Base-by-base conservation (phyloP, 2,329 filamentous ascomycete species). In the Neofusicoccum laricinum region DNA sequence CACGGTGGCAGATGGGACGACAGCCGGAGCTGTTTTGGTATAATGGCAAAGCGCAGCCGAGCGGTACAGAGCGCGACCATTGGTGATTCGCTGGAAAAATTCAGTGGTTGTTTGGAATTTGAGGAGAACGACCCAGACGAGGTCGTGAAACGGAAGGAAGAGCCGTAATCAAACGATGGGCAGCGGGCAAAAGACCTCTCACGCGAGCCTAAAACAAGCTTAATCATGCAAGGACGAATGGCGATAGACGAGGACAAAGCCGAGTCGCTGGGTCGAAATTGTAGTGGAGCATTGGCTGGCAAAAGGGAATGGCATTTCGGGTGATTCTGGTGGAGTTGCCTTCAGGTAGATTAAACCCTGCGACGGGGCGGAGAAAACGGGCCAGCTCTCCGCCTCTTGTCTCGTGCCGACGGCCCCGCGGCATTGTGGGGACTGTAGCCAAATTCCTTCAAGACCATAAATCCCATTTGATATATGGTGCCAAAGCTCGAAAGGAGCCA, bases 141-240 rank as follows among this genome's bases (percentile, higher is more conserved):
- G 8, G 30, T 25, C 46, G 21, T 59, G 55, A 59, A 59, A 59
- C 55, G 55, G 55, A 59, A 59, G 10, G 55, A 46, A 59, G 40
- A 59, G 55, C 55, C 41, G 55, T 59, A 59, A 59, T 59, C 41
- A 46, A 59, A 46, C 25, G n/a, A 17, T 32, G 45, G 17, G 32
- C 53, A 45, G 40, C 53, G 40, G 38, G 21, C 25, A 30, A 30
- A 30, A 32, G 10, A 17, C 25, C 1, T 59, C 41, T 19, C 25
- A 46, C 21, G 40, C 55, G 17, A 59, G 41, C 7, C 55, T 46
- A 46, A 59, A 59, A 59, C 41, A 59, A 59, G 55, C 55, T 59
- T 46, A 59, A 59, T 36, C 25, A 46, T 10, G 15, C 55, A 11
- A 36, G 40, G n/a, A 46, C 15, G 21, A 59, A 59, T 41, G 51